Evolutionary conservation across 2,329 filamentous ascomycete species (phyloP), one percentile per base, ranked within the genome.

Genomic region (Seiridium cupressi): DNA sequence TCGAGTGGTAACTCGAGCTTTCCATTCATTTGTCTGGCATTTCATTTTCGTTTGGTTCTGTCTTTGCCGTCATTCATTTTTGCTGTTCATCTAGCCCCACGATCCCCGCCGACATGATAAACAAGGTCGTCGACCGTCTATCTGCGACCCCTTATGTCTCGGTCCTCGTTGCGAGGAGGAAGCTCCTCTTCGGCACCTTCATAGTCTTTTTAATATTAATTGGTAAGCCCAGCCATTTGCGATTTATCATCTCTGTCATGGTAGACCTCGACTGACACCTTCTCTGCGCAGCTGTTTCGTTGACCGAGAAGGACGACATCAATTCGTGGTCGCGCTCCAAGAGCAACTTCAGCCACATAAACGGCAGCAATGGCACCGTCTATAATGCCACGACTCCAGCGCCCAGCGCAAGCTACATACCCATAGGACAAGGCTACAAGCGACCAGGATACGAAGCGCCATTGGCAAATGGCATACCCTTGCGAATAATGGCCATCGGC

Each of bases 391-490:
- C 60, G 35, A 9, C 34, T 10, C 10, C 47, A 42, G 31, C 18
- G 8, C 13, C 10, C 4, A 35, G 36, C 18, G 51, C 40, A 10
- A 48, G 42, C 47, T 18, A 55, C 3, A 51, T 60, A 5, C 60
- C 44, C 26, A 54, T 55, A 5, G 60, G 60, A 13, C 40, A 38
- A 10, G 60, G 60, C 36, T 62, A 62, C 38, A 51, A 58, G 46
- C 31, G 61, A 11, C 61, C 61, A 4, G 61, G 61, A 9, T 60
- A 60, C 34, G 61, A 62, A 54, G 18, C 48, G 18, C 61, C 61
- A 8, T 55, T 62, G 36, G 61, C 61, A 26, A 59, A 59, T 26
- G 61, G 61, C 71, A 91, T 62, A 51, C 65, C 67, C 3, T 59
- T 69, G 34, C 58, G 67, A 44, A 68, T 69, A 58, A 67, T 69